phyloP scores from a whole-genome alignment of 176 grass and related monocot genomes.

The Oryza officinalis region DNA sequence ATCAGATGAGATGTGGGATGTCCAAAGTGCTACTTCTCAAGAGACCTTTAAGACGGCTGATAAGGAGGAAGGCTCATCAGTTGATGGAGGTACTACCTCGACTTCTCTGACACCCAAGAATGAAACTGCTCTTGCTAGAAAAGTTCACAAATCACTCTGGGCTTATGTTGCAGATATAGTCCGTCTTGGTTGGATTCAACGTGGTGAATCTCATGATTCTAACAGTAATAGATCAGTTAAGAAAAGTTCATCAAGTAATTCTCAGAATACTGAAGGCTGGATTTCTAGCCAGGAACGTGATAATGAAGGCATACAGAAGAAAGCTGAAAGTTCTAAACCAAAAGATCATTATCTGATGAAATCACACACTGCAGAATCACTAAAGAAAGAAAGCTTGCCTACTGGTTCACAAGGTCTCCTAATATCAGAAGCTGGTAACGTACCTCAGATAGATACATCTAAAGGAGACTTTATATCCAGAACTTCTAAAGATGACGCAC shows the following conservation, averaged over 20 bases:
- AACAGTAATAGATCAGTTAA: conserved; percentile 59
- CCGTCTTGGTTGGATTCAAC: conserved; percentile 74
- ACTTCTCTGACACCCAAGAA: conserved; percentile 47
- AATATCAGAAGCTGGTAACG: conserved; percentile 26
- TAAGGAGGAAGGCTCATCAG: conserved; percentile 46
- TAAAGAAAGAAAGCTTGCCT: conserved; percentile 20
- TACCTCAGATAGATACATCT: conserved; percentile 33
- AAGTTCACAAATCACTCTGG: conserved; percentile 76
- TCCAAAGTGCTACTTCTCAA: conserved; percentile 55
- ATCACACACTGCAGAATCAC: conserved; percentile 31
- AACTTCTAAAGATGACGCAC: conserved; percentile 16
- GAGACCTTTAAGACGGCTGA: conserved; percentile 58
- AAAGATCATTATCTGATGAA: conserved; percentile 39
- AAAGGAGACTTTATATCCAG: conserved; percentile 20
- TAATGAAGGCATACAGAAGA: conserved; percentile 50
- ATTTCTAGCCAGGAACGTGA: conserved; percentile 69
- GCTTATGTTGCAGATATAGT: conserved; percentile 87
- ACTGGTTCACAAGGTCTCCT: conserved; percentile 28
- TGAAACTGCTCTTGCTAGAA: conserved; percentile 62
- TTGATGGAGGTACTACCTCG: conserved; percentile 46
- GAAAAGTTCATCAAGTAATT: conserved; percentile 77
- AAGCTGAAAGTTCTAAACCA: conserved; percentile 32
- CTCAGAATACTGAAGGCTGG: conserved; percentile 78
- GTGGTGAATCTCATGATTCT: conserved; percentile 52
- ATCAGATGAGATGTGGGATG: conserved; percentile 75